phyloP scores from a whole-genome alignment of 2,329 filamentous ascomycete species.

The Chrysoporthe puriensis region DNA sequence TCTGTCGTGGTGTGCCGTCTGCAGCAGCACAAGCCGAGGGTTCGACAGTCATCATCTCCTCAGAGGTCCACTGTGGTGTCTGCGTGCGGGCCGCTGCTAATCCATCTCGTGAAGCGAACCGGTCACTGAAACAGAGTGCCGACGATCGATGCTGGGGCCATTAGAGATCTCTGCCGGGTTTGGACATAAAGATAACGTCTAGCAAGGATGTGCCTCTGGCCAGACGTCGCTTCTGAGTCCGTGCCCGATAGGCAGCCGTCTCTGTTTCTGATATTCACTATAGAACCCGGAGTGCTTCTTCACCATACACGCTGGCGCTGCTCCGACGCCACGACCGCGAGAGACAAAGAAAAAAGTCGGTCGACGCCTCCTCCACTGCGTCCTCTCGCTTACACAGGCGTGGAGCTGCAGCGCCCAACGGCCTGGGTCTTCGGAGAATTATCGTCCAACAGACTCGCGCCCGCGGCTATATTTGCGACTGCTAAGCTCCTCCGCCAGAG shows the following conservation, averaged over 20 bases:
- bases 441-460: not conserved
- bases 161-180: not conserved
- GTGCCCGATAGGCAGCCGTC: not conserved
- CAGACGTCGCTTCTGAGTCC: not conserved
- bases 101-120: not conserved
- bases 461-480: not conserved
- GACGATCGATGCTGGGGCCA: not conserved
- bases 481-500: not conserved
- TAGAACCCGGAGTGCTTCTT: not conserved
- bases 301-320: not conserved
- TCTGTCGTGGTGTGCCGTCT: not conserved
- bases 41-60: conserved; percentile 5
- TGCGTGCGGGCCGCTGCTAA: conserved; percentile 1
- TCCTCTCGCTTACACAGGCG: not conserved
- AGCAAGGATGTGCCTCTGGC: not conserved
- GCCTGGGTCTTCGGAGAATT: not conserved
- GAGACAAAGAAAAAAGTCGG: not conserved
- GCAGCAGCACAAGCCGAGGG: not conserved
- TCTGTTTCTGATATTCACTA: not conserved
- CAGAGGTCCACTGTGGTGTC: not conserved
- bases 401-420: not conserved
- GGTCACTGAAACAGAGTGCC: not conserved
- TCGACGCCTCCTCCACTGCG: not conserved
- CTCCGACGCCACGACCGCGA: not conserved
- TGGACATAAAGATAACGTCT: not conserved